These are phyloP conservation scores for Colletotrichum sp. DNA, from an alignment of 2,329 filamentous ascomycete genomes.

Conservation along the genomic window DNA sequence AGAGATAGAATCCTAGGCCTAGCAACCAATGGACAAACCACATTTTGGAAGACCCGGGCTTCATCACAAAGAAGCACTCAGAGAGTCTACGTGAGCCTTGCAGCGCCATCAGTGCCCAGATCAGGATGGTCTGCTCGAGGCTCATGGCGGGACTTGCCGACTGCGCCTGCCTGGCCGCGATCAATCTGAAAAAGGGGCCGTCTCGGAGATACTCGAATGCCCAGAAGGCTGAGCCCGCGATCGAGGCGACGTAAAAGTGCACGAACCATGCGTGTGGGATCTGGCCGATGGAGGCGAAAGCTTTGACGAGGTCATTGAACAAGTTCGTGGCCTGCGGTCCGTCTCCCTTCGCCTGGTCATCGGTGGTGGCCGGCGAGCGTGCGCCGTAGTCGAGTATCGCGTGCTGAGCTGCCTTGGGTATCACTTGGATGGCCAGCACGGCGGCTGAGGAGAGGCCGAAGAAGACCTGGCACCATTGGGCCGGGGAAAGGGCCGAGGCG, in stretches of 20 bases:
- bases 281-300: slow-evolving; percentile 46
- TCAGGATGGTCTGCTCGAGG: slow-evolving; percentile 65
- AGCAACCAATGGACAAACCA: slow-evolving; percentile 83
- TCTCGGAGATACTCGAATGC: slow-evolving; percentile 61
- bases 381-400: slow-evolving; percentile 58
- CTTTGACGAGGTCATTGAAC: slow-evolving; percentile 4
- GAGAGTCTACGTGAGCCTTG: slow-evolving; percentile 79
- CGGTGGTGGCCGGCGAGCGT: slow-evolving; percentile 34
- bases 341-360: slow-evolving; percentile 4
- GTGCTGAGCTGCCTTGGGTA: slow-evolving; percentile 48
- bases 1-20: slow-evolving; percentile 78
- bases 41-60: slow-evolving; percentile 78
- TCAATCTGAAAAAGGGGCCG: slow-evolving; percentile 56
- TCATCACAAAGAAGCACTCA: slow-evolving; percentile 72
- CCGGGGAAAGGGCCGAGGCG: background rate
- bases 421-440: slow-evolving; percentile 45
- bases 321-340: background rate
- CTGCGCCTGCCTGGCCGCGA: slow-evolving; percentile 44
- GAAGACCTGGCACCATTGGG: slow-evolving; percentile 47
- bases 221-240: slow-evolving; percentile 77
- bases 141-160: slow-evolving; percentile 52
- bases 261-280: slow-evolving; percentile 90
- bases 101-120: slow-evolving; percentile 74
- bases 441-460: slow-evolving; percentile 47
- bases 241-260: slow-evolving; percentile 82